Evolutionary conservation across 345 rosid genomes (phyloP).

Genomic region (Isatis tinctoria): DNA sequence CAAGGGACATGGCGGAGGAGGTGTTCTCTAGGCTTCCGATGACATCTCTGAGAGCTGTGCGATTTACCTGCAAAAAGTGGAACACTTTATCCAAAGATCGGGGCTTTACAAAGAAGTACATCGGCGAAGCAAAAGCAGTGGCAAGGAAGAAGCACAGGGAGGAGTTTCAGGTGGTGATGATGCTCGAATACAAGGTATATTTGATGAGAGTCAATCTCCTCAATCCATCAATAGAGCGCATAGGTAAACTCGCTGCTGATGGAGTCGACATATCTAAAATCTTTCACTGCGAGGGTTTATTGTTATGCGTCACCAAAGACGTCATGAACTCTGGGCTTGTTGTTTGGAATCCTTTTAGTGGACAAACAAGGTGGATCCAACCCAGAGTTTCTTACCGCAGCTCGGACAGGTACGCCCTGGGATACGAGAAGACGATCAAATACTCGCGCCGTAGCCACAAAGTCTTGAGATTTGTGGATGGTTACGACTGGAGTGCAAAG

Average conservation of each 20-base stretch:
- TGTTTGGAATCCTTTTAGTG: not conserved
- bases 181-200: not conserved
- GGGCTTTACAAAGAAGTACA: not conserved
- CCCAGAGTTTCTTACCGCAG: not conserved
- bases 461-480: not conserved
- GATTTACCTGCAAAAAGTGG: not conserved
- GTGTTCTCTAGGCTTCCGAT: not conserved
- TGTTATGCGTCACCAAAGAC: not conserved
- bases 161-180: not conserved
- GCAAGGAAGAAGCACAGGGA: not conserved
- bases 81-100: not conserved
- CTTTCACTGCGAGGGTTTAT: not conserved
- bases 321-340: not conserved
- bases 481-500: not conserved
- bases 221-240: not conserved
- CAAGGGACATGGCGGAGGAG: not conserved
- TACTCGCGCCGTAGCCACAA: not conserved
- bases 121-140: not conserved
- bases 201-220: not conserved
- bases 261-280: not conserved
- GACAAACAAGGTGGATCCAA: not conserved
- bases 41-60: not conserved
- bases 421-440: not conserved
- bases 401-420: not conserved
- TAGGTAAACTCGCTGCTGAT: not conserved